These are phyloP conservation scores for Aspergillus versicolor DNA, from an alignment of 2,329 filamentous ascomycete species.

Conservation along the genomic window DNA sequence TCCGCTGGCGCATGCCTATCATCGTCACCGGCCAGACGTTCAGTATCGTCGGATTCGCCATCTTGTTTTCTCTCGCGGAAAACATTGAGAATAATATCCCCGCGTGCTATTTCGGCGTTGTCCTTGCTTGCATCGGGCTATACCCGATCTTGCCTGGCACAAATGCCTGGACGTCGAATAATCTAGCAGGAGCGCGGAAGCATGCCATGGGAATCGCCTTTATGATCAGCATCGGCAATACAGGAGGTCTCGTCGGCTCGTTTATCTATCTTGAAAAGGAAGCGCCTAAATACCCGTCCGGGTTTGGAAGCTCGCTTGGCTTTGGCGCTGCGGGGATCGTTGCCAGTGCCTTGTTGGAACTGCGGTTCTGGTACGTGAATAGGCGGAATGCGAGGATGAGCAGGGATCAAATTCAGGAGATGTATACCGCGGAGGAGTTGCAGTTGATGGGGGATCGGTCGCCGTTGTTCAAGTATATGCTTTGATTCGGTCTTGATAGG, in stretches of 20 bases:
- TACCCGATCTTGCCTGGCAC: conserved; percentile 45
- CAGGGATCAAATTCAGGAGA: background rate
- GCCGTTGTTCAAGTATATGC: conserved; percentile 1
- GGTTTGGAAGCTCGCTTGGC: conserved; percentile 33
- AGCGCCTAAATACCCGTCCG: conserved; percentile 33
- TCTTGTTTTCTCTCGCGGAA: too few relatives aligned
- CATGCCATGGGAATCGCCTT: conserved; percentile 44
- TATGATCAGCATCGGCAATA: conserved; percentile 29
- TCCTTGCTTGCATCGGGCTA: background rate
- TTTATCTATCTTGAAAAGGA: conserved; percentile 35
- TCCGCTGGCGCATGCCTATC: conserved; percentile 42
- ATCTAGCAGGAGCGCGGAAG: conserved; percentile 39
- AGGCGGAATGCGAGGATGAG: background rate
- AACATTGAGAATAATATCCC: too few relatives aligned
- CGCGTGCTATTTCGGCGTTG: too few relatives aligned
- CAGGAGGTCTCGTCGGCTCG: conserved; percentile 37
- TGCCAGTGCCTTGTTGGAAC: background rate
- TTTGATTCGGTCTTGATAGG: background rate
- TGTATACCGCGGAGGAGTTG: background rate
- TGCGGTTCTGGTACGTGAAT: background rate
- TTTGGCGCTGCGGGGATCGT: conserved; percentile 26
- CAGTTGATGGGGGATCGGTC: background rate
- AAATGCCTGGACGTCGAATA: conserved; percentile 46
- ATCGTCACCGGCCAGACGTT: conserved; percentile 22
- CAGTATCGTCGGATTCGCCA: too few relatives aligned